Percentiles rank a stretch among this genome's conserved stretches.
Conservation (phyloP, 768 basidiomycete genomes). For the Tephrocybe rancida region DNA sequence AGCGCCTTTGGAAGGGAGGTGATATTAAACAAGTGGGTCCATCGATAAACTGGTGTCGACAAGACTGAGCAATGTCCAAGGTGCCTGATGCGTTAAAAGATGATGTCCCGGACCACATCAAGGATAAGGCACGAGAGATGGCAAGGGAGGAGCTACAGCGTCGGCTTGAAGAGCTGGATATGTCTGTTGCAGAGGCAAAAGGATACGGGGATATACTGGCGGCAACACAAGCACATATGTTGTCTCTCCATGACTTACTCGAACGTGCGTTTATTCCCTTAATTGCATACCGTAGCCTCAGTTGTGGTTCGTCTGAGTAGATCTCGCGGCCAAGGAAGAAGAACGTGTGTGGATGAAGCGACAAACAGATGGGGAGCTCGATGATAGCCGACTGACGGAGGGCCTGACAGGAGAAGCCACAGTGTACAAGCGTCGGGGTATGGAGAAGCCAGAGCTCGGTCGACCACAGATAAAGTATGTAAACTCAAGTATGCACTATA, state of each 20-base stretch:
- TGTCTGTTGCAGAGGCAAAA: slow-evolving; percentile 56
- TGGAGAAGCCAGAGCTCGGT: slow-evolving; percentile 70
- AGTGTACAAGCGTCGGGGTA: slow-evolving; percentile 70
- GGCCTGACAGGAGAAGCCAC: slow-evolving; percentile 70
- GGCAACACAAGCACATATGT: slow-evolving; percentile 62
- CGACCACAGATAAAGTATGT: slow-evolving; percentile 66
- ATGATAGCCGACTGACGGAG: slow-evolving; percentile 66
- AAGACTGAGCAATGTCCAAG: slow-evolving; percentile 24
- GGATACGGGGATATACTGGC: slow-evolving; percentile 54
- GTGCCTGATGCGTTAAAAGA: slow-evolving; percentile 56
- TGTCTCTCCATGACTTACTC: slow-evolving; percentile 59
- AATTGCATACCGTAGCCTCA: not conserved
- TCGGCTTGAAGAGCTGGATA: slow-evolving; percentile 63
- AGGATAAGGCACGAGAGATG: slow-evolving; percentile 67
- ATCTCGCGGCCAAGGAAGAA: slow-evolving; percentile 68
- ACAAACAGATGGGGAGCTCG: slow-evolving; percentile 71
- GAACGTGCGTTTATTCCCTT: slow-evolving; percentile 50
- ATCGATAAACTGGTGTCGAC: not conserved
- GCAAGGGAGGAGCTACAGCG: slow-evolving; percentile 63
- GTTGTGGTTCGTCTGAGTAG: slow-evolving; percentile 28
- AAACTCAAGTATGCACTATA: not conserved
- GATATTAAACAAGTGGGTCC: slow-evolving; percentile 58
- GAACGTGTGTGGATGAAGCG: slow-evolving; percentile 74
- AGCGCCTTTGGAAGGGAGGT: slow-evolving; percentile 63
- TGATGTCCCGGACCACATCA: slow-evolving; percentile 60